Percentiles rank a stretch among this genome's conserved stretches.
These are phyloP conservation scores for Haplosporangium gracile DNA, from an alignment of 192 early-diverging fungal genomes.

Conservation along the genomic window DNA sequence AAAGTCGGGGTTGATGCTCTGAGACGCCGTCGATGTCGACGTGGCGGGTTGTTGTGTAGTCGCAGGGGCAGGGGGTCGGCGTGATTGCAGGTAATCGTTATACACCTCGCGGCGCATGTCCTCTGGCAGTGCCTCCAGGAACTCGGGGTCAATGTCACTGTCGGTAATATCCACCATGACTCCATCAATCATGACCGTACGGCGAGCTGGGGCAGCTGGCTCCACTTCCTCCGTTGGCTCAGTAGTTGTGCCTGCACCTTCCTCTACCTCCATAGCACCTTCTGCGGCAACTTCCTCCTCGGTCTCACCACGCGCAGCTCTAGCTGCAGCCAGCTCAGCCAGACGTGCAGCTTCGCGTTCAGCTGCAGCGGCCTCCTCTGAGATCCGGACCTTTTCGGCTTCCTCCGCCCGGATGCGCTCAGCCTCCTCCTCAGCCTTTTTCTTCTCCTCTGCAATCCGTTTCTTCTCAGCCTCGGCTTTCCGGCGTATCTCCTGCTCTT, in stretches of 20 bases:
- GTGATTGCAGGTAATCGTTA: slow-evolving; percentile 76
- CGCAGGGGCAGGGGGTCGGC: slow-evolving; percentile 43
- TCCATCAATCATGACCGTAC: slow-evolving; percentile 83
- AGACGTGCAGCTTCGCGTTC: slow-evolving; percentile 54
- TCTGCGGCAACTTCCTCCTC: slow-evolving; percentile 48
- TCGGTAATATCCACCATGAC: slow-evolving; percentile 90
- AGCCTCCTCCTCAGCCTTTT: slow-evolving; percentile 59
- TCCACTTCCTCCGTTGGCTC: slow-evolving; percentile 29
- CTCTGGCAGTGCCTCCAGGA: slow-evolving; percentile 94
- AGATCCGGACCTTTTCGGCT: slow-evolving; percentile 40
- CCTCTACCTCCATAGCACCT: slow-evolving; percentile 40
- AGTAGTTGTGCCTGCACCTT: slow-evolving; percentile 5
- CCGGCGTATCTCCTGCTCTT: slow-evolving; percentile 59
- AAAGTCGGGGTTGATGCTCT: slow-evolving; percentile 84
- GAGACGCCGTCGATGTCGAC: slow-evolving; percentile 41
- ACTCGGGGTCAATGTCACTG: slow-evolving; percentile 93
- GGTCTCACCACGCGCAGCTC: slow-evolving; percentile 38
- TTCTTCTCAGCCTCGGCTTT: slow-evolving; percentile 71
- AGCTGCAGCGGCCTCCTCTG: slow-evolving; percentile 42
- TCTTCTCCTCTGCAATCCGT: slow-evolving; percentile 58
- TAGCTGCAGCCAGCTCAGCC: slow-evolving; percentile 37
- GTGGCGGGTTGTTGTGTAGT: slow-evolving; percentile 17
- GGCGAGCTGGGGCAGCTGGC: slow-evolving; percentile 49
- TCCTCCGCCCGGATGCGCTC: slow-evolving; percentile 62
- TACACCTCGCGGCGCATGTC: slow-evolving; percentile 94